phyloP scores from a whole-genome alignment of 116 monocot species.

The Cymodocea nodosa region DNA sequence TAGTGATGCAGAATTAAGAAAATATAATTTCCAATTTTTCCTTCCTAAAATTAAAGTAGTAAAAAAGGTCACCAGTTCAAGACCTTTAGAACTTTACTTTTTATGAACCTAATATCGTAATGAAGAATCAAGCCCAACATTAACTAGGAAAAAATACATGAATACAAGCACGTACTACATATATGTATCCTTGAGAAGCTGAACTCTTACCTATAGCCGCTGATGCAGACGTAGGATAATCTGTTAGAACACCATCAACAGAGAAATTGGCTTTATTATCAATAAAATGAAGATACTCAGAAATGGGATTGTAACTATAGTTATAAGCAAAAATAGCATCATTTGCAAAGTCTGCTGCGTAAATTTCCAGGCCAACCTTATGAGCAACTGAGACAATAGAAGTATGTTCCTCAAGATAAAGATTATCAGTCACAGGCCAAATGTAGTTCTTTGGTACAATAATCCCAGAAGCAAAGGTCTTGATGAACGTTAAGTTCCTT shows the following conservation, averaged over 20 bases:
- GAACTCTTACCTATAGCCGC: constrained; percentile 41
- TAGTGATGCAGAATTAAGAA: too few relatives aligned
- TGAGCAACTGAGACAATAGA: constrained; percentile 61
- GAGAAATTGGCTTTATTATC: constrained; percentile 56
- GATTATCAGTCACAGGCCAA: constrained; percentile 31
- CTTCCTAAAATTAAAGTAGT: too few relatives aligned
- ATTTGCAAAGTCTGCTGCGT: constrained; percentile 48
- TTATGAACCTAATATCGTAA: too few relatives aligned
- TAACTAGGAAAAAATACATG: too few relatives aligned
- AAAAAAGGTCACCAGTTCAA: too few relatives aligned
- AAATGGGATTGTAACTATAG: constrained; percentile 61
- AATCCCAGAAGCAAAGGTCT: constrained; percentile 61
- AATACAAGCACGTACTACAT: background rate
- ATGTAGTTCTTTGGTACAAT: constrained; percentile 62
- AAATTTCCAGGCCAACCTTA: constrained; percentile 46
- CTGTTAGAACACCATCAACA: constrained; percentile 62
- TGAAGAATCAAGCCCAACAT: too few relatives aligned
- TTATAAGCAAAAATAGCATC: constrained; percentile 49
- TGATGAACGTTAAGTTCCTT: constrained; percentile 47
- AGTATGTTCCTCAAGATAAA: constrained; percentile 28
- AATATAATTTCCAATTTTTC: too few relatives aligned
- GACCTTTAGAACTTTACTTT: too few relatives aligned
- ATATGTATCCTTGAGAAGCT: background rate
- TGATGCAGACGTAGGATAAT: constrained; percentile 51
- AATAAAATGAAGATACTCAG: constrained; percentile 51